Evolutionary conservation across 768 basidiomycete species (phyloP).

Genomic region (Russula olivacea): DNA sequence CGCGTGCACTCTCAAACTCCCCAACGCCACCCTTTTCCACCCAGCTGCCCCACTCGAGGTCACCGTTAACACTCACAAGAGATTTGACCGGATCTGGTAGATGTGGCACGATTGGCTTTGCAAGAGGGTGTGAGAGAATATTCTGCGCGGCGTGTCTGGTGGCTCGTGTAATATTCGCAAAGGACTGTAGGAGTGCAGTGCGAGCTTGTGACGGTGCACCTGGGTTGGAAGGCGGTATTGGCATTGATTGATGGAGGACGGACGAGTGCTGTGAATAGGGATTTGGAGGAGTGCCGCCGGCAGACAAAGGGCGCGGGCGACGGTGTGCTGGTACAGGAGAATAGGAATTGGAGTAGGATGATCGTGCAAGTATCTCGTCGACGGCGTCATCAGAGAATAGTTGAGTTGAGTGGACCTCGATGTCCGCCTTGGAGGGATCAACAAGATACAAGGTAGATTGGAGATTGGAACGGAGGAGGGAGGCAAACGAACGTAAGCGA

Average conservation of each 20-base stretch:
- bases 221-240: slow-evolving; percentile 46
- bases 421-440: slow-evolving; percentile 88
- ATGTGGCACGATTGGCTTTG: slow-evolving; percentile 93
- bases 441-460: slow-evolving; percentile 84
- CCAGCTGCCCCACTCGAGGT: slow-evolving; percentile 92
- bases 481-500: slow-evolving; percentile 68
- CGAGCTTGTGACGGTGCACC: slow-evolving; percentile 63
- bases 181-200: slow-evolving; percentile 82
- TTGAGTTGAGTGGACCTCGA: slow-evolving; percentile 84
- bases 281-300: slow-evolving; percentile 34
- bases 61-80: slow-evolving; percentile 83
- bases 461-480: slow-evolving; percentile 78
- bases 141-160: slow-evolving; percentile 93
- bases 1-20: slow-evolving; percentile 92
- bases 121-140: slow-evolving; percentile 90
- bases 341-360: slow-evolving; percentile 67
- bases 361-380: slow-evolving; percentile 78
- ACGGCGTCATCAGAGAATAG: slow-evolving; percentile 83
- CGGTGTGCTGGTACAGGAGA: slow-evolving; percentile 83
- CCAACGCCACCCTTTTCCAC: slow-evolving; percentile 90
- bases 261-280: slow-evolving; percentile 66
- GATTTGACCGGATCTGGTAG: slow-evolving; percentile 91
- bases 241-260: slow-evolving; percentile 72
- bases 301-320: slow-evolving; percentile 59
- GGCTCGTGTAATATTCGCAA: slow-evolving; percentile 89